phyloP scores from a whole-genome alignment of 306 rosid genomes.

The Neltuma alba region DNA sequence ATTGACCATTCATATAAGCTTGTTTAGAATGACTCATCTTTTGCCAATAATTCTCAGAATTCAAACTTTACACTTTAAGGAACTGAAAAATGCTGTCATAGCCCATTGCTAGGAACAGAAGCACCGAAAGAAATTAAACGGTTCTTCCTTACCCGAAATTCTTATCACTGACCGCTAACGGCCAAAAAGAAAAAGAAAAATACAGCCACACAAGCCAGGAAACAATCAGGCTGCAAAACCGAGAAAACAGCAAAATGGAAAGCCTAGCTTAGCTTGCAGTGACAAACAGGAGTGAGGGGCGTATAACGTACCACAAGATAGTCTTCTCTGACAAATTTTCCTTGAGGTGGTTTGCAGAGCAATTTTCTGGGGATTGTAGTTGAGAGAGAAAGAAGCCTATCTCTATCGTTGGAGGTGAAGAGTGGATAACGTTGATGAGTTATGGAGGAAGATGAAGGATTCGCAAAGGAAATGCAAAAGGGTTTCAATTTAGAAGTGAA shows the following conservation, averaged over 20 bases:
- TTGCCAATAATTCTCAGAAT: not conserved
- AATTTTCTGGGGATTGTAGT: conserved; percentile 51
- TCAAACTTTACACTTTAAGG: not conserved
- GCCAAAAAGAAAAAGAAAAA: too few species aligned
- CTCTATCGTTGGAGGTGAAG: conserved; percentile 37
- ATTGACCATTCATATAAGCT: not conserved
- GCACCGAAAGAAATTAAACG: not conserved
- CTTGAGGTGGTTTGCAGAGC: conserved; percentile 72
- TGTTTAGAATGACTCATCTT: not conserved
- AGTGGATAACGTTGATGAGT: conserved; percentile 55
- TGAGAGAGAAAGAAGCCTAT: conserved; percentile 49
- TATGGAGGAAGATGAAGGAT: conserved; percentile 38
- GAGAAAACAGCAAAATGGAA: conserved; percentile 5
- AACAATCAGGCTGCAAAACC: not conserved
- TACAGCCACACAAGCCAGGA: not conserved
- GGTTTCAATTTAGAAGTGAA: conserved; percentile 37
- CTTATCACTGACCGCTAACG: not conserved
- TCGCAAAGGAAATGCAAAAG: conserved; percentile 38
- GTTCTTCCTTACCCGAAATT: not conserved
- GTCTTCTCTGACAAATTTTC: conserved; percentile 66
- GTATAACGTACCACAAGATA: conserved; percentile 76
- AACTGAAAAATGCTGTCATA: not conserved
- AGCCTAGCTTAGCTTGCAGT: not conserved
- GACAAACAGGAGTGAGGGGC: not conserved
- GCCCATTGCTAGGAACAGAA: not conserved